Evolutionary conservation across 2,329 filamentous ascomycete genomes (phyloP).

Genomic region (Aureobasidium uvarum): DNA sequence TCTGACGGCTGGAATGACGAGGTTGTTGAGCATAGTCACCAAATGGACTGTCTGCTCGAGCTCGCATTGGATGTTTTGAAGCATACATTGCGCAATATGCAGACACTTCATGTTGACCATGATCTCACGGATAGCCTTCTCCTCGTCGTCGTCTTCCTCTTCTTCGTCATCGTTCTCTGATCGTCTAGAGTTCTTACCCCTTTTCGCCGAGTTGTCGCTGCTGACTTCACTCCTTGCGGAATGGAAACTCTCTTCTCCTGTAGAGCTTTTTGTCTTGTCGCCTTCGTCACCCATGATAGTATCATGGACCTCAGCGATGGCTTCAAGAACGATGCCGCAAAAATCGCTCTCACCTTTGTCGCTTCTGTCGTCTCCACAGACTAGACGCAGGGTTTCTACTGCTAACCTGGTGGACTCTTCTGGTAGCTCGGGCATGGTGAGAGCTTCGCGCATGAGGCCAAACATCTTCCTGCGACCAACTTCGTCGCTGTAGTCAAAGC

Average conservation of each 20-base stretch:
- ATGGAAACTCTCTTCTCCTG: slow-evolving; percentile 77
- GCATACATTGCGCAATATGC: slow-evolving; percentile 95
- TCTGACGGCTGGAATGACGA: slow-evolving; percentile 91
- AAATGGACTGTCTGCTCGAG: slow-evolving; percentile 86
- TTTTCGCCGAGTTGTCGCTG: slow-evolving; percentile 50
- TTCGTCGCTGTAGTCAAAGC: slow-evolving; percentile 96
- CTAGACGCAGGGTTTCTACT: slow-evolving; percentile 75
- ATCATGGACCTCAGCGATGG: slow-evolving; percentile 94
- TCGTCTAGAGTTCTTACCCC: slow-evolving; percentile 43
- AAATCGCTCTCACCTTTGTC: slow-evolving; percentile 76
- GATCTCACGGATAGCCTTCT: slow-evolving; percentile 82
- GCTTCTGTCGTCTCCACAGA: slow-evolving; percentile 72
- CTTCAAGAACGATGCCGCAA: slow-evolving; percentile 82
- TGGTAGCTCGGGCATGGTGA: slow-evolving; percentile 82
- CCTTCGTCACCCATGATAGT: slow-evolving; percentile 71
- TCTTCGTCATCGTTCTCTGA: slow-evolving; percentile 62
- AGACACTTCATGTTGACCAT: slow-evolving; percentile 98
- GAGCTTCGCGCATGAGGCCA: slow-evolving; percentile 76
- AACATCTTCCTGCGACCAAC: slow-evolving; percentile 96
- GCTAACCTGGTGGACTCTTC: slow-evolving; percentile 90
- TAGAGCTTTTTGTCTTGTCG: slow-evolving; percentile 51
- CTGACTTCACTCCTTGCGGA: slow-evolving; percentile 86
- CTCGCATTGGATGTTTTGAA: slow-evolving; percentile 85
- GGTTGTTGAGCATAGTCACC: slow-evolving; percentile 97
- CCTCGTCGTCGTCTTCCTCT: slow-evolving; percentile 59